Conservation (phyloP, 2,329 filamentous ascomycete genomes). For the Pochonia chlamydosporia region DNA sequence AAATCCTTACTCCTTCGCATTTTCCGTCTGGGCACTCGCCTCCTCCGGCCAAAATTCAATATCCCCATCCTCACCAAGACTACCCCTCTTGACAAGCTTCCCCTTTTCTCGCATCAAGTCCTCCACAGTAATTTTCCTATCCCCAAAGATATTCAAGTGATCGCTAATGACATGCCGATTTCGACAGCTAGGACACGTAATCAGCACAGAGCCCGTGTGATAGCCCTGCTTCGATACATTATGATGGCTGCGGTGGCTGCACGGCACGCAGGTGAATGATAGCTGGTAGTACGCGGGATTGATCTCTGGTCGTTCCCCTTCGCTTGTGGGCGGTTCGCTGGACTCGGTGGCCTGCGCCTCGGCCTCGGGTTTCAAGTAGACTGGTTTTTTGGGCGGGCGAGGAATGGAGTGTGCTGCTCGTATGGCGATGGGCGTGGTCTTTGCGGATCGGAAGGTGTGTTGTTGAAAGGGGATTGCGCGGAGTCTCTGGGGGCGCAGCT, state of each 20-base stretch:
- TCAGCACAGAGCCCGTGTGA: conserved; percentile 81
- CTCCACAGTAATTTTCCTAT: conserved; percentile 65
- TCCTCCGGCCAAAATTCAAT: conserved; percentile 88
- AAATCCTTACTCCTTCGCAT: not conserved
- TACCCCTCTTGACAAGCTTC: conserved; percentile 64
- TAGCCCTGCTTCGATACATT: conserved; percentile 91
- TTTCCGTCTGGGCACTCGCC: conserved; percentile 12
- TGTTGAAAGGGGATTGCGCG: conserved; percentile 12
- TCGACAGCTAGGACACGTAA: conserved; percentile 80
- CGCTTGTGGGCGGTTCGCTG: conserved; percentile 17
- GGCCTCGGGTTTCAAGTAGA: conserved; percentile 5
- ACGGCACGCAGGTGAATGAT: conserved; percentile 89
- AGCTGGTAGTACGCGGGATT: conserved; percentile 72
- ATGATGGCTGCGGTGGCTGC: conserved; percentile 74
- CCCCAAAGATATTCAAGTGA: conserved; percentile 73
- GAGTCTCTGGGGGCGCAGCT: conserved; percentile 12
- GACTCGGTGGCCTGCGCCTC: conserved; percentile 8
- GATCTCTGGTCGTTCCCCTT: conserved; percentile 20
- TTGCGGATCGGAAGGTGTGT: conserved; percentile 3
- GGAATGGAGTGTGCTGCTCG: conserved; percentile 31
- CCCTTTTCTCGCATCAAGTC: conserved; percentile 74
- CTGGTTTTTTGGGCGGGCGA: conserved; percentile 16
- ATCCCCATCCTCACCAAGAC: conserved; percentile 71
- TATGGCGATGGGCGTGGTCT: conserved; percentile 11
- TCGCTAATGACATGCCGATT: conserved; percentile 90